Percentiles rank a stretch among this genome's conserved stretches.
Conservation (phyloP, 495 filamentous ascomycete genomes). For the Penicillium bovifimosum region DNA sequence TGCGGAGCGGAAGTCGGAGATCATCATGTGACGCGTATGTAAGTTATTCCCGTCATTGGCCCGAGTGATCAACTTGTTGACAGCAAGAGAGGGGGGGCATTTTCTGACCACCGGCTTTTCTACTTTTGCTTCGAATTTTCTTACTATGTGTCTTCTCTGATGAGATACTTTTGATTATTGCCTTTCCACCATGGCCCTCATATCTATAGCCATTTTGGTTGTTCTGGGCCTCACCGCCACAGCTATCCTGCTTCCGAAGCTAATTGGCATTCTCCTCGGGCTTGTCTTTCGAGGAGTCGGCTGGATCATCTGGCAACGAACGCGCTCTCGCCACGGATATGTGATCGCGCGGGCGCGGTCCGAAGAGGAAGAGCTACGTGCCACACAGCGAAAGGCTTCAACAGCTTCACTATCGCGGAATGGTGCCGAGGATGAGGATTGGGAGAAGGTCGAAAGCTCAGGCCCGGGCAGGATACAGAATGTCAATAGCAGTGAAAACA, state of each 20-base stretch:
- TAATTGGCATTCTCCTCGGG: conserved; percentile 32
- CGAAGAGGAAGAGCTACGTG: conserved; percentile 52
- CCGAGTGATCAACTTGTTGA: conserved; percentile 21
- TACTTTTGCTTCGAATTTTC: background rate
- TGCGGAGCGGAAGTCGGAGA: background rate
- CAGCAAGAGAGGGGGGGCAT: conserved; percentile 9
- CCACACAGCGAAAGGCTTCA: conserved; percentile 30
- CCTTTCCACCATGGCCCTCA: conserved; percentile 31
- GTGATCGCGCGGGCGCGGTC: conserved; percentile 53
- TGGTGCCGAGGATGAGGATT: conserved; percentile 57
- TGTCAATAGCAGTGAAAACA: conserved; percentile 40
- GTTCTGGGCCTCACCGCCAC: conserved; percentile 32
- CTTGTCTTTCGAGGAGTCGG: conserved; percentile 47
- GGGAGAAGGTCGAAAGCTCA: conserved; percentile 67
- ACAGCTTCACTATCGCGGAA: conserved; percentile 15
- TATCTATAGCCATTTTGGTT: conserved; percentile 31
- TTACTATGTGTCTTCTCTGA: conserved; percentile 20
- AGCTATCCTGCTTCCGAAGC: conserved; percentile 35
- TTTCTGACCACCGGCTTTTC: background rate
- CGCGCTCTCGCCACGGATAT: conserved; percentile 57
- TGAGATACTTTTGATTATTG: conserved; percentile 9
- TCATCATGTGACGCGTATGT: conserved; percentile 27
- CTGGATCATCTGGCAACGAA: conserved; percentile 61
- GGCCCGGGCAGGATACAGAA: conserved; percentile 46
- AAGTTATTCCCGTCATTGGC: conserved; percentile 11